Percentiles rank a stretch among this genome's conserved stretches.
Conservation (phyloP, 2,329 filamentous ascomycete species). For the Sordariomycetes sp. region DNA sequence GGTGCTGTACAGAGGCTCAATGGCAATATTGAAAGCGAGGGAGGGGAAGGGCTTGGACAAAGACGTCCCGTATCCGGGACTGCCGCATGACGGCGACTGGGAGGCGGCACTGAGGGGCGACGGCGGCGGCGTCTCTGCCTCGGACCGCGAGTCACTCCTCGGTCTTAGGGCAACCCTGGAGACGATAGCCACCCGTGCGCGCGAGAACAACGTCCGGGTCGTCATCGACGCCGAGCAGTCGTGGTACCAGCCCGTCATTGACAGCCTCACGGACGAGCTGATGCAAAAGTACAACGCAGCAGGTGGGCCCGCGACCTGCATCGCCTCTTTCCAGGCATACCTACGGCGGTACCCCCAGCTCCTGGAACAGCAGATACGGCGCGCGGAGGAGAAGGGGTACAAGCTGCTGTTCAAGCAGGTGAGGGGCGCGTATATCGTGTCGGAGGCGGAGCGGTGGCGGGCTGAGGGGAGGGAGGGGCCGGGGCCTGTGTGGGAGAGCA, state of each 20-base stretch:
- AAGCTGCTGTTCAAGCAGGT: conserved; percentile 9
- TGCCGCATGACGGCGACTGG: conserved; percentile 12
- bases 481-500: not conserved
- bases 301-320: conserved; percentile 11
- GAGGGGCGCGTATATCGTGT: not conserved
- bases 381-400: conserved; percentile 10
- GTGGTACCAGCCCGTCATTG: conserved; percentile 12
- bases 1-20: conserved; percentile 4
- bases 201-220: conserved; percentile 10
- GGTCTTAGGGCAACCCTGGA: conserved; percentile 7
- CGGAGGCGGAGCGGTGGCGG: conserved; percentile 7
- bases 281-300: conserved; percentile 13
- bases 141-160: conserved; percentile 6
- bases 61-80: conserved; percentile 10
- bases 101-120: conserved; percentile 9
- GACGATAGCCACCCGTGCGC: conserved; percentile 8
- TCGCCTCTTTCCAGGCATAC: conserved; percentile 12
- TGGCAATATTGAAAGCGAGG: conserved; percentile 10
- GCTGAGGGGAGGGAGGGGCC: not conserved
- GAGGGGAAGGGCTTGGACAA: conserved; percentile 8
- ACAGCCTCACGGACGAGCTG: conserved; percentile 11
- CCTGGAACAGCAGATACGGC: conserved; percentile 11
- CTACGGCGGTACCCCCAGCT: conserved; percentile 11
- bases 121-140: conserved; percentile 7
- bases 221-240: conserved; percentile 12